These are phyloP conservation scores for Trametes villosa DNA, from an alignment of 768 basidiomycete genomes.

Conservation along the genomic window DNA sequence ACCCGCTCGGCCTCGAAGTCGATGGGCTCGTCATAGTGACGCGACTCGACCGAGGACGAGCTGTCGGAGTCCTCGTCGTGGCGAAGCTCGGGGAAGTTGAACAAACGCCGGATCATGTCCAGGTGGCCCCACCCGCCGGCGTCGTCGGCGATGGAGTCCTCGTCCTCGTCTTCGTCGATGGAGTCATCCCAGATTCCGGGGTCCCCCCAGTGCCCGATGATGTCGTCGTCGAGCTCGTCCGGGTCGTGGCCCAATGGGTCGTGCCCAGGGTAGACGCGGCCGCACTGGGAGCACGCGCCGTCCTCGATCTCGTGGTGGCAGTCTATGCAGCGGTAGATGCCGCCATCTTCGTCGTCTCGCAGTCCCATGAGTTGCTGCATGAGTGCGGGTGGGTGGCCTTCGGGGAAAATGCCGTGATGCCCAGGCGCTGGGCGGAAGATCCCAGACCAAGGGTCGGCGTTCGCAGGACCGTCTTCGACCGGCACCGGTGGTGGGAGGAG, in stretches of 20 bases:
- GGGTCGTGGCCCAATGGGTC: background rate
- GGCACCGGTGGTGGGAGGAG: constrained; percentile 17
- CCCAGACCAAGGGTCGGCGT: constrained; percentile 66
- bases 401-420: constrained; percentile 16
- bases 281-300: constrained; percentile 66
- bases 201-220: background rate
- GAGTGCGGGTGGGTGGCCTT: constrained; percentile 29
- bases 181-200: constrained; percentile 5
- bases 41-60: background rate
- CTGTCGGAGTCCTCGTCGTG: background rate
- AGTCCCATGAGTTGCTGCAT: constrained; percentile 57
- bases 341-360: constrained; percentile 75
- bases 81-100: background rate
- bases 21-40: constrained; percentile 19
- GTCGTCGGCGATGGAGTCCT: constrained; percentile 35
- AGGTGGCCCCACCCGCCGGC: constrained; percentile 23
- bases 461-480: constrained; percentile 31
- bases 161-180: constrained; percentile 21
- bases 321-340: constrained; percentile 73
- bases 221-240: constrained; percentile 16
- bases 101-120: constrained; percentile 26
- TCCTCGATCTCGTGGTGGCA: constrained; percentile 82
- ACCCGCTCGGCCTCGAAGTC: background rate
- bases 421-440: constrained; percentile 48
- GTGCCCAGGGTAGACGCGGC: constrained; percentile 63